Evolutionary conservation across 2,329 filamentous ascomycete species (phyloP), one percentile per base, ranked within the genome.

Genomic region (Ophiostoma montium): DNA sequence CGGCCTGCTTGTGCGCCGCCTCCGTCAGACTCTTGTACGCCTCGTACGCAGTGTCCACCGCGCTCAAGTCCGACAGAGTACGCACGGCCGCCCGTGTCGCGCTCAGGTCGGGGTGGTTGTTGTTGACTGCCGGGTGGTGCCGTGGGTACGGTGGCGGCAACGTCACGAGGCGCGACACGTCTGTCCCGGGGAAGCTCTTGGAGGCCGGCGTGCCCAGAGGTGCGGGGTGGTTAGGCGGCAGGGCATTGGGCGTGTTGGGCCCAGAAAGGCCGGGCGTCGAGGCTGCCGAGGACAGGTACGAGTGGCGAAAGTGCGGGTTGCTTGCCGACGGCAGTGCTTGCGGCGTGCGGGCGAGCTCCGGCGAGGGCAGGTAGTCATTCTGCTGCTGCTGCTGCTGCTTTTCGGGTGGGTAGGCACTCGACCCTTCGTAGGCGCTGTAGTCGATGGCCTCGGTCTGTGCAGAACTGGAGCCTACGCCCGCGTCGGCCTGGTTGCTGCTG

Each of bases 111-210:
- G 92, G 92, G 60, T 98, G 92, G 57, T 79, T 94, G 60, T 96
- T 98, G 63, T 94, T 95, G 15, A 96, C 86, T 0, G 92, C 92
- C 9, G 92, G 92, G 58, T 96, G 84, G 60, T 96, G 90, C 8
- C 90, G 82, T 1, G 92, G 92, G 62, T 94, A 96, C 2, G 92
- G 86, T 1, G 92, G 92, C 9, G 92, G 92, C 30, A 98, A 71
- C 0, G 92, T 95, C 5, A 98, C 84, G 1, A 98, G 76, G 27
- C 92, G 77, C 3, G 92, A 96, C 23, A 96, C 84, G 59, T 98
- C 90, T 11, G 30, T 44, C n/a, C 31, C 42, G 30, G 42, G 27
- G 31, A 35, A 8, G 5, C 33, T 32, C 18, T 9, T 46, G 6
- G 32, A 21, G 9, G 43, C 15, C 18, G 42, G 42, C 11, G 16